Base-by-base conservation (phyloP, 176 grass and related monocot species). In the Tillandsia fasciculata region DNA sequence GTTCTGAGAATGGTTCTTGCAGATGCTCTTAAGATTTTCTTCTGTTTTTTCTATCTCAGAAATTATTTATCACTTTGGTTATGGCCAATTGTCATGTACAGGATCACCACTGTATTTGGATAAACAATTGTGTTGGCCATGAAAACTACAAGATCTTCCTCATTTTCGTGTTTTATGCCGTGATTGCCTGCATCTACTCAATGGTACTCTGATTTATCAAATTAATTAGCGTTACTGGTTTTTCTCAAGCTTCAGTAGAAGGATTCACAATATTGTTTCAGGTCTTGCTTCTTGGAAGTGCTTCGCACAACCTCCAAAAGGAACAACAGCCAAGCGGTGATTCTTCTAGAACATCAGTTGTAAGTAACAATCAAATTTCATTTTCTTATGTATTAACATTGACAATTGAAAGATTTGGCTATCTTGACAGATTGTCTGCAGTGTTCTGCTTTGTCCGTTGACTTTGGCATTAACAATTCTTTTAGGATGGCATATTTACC, bases 121-220 rank as follows among this genome's bases (percentile, higher is more conserved):
- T n/a, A n/a, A n/a, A n/a, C n/a, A n/a, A n/a, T n/a, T n/a, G n/a
- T n/a, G n/a, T n/a, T n/a, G n/a, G n/a, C n/a, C n/a, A n/a, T n/a
- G n/a, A n/a, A n/a, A 99, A 99, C 79, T 99, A 99, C 69, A 99
- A 93, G 64, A 52, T 87, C 26, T 99, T 90, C 63, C 64, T 99
- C 61, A 20, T 93, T 23, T 93, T 99, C 66, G 74, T 99, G 52
- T 49, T 99, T 18, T 93, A 93, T 82, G 84, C 77, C 66, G 89
- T 92, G 65, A 82, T 87, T 77, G 80, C 89, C 64, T 86, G 87
- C 77, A n/a, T 99, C 63, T 86, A 99, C 82, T 90, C 94, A 50
- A 66, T 90, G 84, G 94, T 90, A 93, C 12, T 59, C 5, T 27
- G 3, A 2, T 53, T 52, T 20, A 3, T 8, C 65, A 6, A 10